Base-by-base conservation (phyloP, 2,329 filamentous ascomycete species). In the Xylariaceae sp. region DNA sequence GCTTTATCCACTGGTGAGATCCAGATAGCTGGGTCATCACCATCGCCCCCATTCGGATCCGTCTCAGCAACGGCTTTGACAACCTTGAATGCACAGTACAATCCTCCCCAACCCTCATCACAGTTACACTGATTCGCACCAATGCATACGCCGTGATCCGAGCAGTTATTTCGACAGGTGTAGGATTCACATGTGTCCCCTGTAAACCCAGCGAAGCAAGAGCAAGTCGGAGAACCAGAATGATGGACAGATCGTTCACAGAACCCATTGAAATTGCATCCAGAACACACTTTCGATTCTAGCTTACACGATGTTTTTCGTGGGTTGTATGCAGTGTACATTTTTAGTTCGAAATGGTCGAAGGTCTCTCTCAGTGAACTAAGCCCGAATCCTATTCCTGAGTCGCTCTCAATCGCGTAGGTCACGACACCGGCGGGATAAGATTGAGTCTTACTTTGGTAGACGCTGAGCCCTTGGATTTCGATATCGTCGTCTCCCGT, bases 1-100 rank as follows among this genome's bases (percentile, higher is more conserved):
- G 74, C 72, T 0, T 72, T 71, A 0, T 72, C 64, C 1, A 67
- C 62, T 0, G 78, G 76, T 0, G 77, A 78, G 47, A 81, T 76
- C 78, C 78, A 81, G 21, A 81, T 76, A 0, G 78, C 78, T 0
- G 79, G 78, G 45, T 81, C 78, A 31, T 81, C 78, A 0, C 78
- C 77, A 21, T 81, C 78, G 1, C 66, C 75, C 0, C 76, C 77
- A 14, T 75, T 75, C 9, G 74, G 71, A 11, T 79, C 76, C 0
- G 78, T 80, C 62, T 80, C 78, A 41, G 71, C 74, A 2, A 69
- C 67, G 1, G 78, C 68, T 54, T 75, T 69, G 0, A 80, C 74
- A 0, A 75, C 65, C 16, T 79, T 69, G 60, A 79, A 80, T 2
- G 74, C 75, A 65, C 78, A 82, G 53, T 78, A 73, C 0, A 79